phyloP scores from a whole-genome alignment of 192 early-diverging fungal genomes.

The Phycomyces blakesleeanus region DNA sequence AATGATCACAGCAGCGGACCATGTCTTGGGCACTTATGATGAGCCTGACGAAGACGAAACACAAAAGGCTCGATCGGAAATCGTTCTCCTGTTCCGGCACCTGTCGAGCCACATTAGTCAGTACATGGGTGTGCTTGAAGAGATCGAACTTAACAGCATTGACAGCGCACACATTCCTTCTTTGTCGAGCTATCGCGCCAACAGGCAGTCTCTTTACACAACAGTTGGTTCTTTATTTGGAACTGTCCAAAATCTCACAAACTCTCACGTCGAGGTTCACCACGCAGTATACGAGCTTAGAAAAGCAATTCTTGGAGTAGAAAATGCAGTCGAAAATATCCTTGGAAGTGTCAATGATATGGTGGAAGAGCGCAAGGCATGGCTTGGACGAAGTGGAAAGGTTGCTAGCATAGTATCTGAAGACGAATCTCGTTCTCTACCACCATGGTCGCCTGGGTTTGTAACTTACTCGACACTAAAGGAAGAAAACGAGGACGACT shows the following conservation, averaged over 20 bases:
- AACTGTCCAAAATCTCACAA: constrained; percentile 16
- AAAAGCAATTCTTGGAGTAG: constrained; percentile 2
- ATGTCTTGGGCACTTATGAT: neutral
- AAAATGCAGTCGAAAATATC: constrained; percentile 11
- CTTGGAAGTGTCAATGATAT: constrained; percentile 9
- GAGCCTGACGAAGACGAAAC: neutral
- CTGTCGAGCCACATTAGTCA: constrained; percentile 20
- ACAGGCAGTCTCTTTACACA: constrained; percentile 17
- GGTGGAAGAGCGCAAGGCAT: constrained; percentile 11
- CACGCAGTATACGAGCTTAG: constrained; percentile 1
- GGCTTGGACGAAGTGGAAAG: constrained; percentile 16
- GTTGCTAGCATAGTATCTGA: no score
- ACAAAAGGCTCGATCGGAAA: neutral
- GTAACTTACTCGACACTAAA: constrained; percentile 13
- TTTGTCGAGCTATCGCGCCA: neutral
- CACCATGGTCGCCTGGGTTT: constrained; percentile 36
- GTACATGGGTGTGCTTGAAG: constrained; percentile 21
- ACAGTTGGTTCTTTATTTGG: constrained; percentile 18
- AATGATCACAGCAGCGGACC: neutral
- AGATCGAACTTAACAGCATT: constrained; percentile 10
- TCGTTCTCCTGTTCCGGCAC: constrained; percentile 1
- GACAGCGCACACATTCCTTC: neutral
- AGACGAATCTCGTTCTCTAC: no score
- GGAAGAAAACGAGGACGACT: neutral
- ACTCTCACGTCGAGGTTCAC: neutral